Evolutionary conservation across 495 filamentous ascomycete genomes (phyloP), one percentile per base, ranked within the genome.

Genomic region (Rhizodiscina lignyota): DNA sequence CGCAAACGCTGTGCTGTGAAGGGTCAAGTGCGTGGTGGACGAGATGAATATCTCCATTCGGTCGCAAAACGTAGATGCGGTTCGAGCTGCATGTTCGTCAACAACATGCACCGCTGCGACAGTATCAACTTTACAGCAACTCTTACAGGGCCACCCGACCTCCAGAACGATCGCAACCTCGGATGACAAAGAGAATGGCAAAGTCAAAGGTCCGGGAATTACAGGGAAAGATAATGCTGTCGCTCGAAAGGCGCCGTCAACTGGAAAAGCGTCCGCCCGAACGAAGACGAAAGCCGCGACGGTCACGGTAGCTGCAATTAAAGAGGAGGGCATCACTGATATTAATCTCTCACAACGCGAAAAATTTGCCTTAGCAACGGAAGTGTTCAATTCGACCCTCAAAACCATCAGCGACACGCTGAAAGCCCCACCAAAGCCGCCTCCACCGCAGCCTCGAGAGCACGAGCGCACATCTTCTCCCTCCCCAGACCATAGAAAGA

Each of bases 351-450:
- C 40, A 1, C 18, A 39, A 18, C 40, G 40, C 24, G 44, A 44
- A 13, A 28, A 39, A 18, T 41, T 44, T 21, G 32, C 27, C 6
- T 38, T 53, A 1, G 47, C 50, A n/a, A 50, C 48, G 4, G 36
- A 48, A 4, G 33, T 38, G 0, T 37, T 50, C 29, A 53, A 53
- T 30, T 27, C 34, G 3, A 20, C 40, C 8, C 32, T 53, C 8
- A 87, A 79, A 48, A 59, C 68, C 5, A 64, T 94, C 8, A 70
- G 67, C 2, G 76, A 83, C 30, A 77, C 78, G 8, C 3, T 58
- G 72, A 19, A 91, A 79, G 45, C 40, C 53, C 34, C 42, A n/a
- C n/a, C n/a, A n/a, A n/a, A 47, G 41, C 42, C 50, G 6, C 31
- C 23, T 21, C 35, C 21, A n/a, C 12, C 28, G 1, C 16, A 28